phyloP scores from a whole-genome alignment of 768 basidiomycete genomes.

The Aureoboletus auriporus region DNA sequence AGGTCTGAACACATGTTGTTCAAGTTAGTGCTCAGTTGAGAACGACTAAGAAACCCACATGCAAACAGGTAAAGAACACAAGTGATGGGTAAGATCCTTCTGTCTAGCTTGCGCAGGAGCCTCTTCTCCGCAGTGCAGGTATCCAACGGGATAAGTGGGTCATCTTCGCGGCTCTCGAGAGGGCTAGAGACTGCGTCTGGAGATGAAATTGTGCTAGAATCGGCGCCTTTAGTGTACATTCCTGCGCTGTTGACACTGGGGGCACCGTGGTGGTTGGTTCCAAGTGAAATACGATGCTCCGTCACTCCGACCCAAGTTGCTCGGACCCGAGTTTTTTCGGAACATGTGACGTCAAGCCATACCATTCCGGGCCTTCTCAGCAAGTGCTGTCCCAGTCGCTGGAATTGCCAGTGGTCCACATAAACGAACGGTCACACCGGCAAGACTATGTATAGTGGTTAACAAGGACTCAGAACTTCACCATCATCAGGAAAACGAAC shows the following conservation, averaged over 20 bases:
- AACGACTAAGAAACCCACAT: slow-evolving; percentile 42
- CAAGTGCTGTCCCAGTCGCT: no score
- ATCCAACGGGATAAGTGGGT: slow-evolving; percentile 17
- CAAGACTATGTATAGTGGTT: no score
- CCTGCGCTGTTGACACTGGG: background rate
- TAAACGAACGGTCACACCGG: no score
- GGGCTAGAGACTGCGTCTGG: slow-evolving; percentile 1
- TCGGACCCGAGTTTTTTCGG: no score
- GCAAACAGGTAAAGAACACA: slow-evolving; percentile 76
- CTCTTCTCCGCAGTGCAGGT: slow-evolving; percentile 39
- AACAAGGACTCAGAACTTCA: no score
- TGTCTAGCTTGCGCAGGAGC: slow-evolving; percentile 63
- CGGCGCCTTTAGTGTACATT: slow-evolving; percentile 18
- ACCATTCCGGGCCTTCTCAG: no score
- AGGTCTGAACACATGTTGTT: slow-evolving; percentile 36
- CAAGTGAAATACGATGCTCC: no score
- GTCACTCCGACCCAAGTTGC: no score
- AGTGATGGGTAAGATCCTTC: slow-evolving; percentile 63
- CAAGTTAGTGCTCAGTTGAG: background rate
- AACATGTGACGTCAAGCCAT: no score
- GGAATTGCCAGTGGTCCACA: no score
- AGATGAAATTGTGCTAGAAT: slow-evolving; percentile 1
- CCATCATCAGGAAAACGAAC: no score
- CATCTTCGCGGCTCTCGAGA: slow-evolving; percentile 11
- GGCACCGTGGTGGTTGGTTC: no score